Evolutionary conservation across 106 monocot genomes (phyloP).

Genomic region (Dioscorea alata): DNA sequence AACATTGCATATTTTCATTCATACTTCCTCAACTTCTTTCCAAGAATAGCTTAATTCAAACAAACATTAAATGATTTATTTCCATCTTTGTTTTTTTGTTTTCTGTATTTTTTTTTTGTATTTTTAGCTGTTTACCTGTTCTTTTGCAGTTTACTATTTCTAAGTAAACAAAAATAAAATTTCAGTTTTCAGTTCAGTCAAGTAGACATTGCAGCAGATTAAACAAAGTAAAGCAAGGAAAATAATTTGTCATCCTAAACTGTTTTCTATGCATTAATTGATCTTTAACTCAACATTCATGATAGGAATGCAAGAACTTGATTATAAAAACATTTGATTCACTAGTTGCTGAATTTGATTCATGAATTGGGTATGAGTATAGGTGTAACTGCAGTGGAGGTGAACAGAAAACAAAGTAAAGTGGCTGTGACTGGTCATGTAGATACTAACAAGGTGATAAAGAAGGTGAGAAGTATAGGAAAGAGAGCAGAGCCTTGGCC

Average conservation of each 20-base stretch:
- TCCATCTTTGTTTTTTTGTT: too few species aligned
- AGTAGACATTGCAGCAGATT: too few species aligned
- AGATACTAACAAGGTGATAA: conserved; percentile 1
- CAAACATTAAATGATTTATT: too few species aligned
- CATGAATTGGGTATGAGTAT: background rate
- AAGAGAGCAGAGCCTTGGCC: conserved; percentile 8
- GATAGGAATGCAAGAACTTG: background rate
- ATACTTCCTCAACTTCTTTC: too few species aligned
- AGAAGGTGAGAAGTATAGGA: background rate
- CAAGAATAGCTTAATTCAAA: too few species aligned
- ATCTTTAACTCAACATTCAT: background rate
- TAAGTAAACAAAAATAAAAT: too few species aligned
- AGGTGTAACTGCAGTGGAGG: conserved; percentile 1
- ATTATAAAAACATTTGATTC: background rate
- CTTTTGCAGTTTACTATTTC: too few species aligned
- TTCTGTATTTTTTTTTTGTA: too few species aligned
- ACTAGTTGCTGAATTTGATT: background rate
- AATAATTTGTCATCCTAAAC: background rate
- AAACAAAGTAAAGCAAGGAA: too few species aligned
- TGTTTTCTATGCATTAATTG: background rate
- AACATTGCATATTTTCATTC: background rate
- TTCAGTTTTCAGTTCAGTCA: too few species aligned
- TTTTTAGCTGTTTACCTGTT: too few species aligned
- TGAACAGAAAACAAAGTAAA: background rate
- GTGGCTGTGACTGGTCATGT: conserved; percentile 6